Conservation (phyloP, 345 rosid genomes). For the Trapa incisa region DNA sequence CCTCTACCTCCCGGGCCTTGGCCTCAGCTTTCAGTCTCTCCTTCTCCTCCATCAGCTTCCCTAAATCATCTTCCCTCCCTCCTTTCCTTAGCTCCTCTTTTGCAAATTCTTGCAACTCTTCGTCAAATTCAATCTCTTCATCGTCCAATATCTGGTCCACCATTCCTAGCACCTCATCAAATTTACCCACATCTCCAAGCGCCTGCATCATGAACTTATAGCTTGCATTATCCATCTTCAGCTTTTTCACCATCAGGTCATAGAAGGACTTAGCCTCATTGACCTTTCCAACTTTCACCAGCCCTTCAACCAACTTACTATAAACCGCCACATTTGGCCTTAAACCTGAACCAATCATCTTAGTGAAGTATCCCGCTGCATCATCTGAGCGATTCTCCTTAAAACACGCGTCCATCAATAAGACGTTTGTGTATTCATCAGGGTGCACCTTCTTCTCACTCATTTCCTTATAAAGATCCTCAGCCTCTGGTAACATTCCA, state of each 20-base stretch:
- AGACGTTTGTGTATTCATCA: conserved; percentile 61
- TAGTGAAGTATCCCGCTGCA: conserved; percentile 63
- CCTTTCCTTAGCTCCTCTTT: conserved; percentile 54
- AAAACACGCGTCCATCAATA: conserved; percentile 76
- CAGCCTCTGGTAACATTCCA: conserved; percentile 61
- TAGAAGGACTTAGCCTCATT: conserved; percentile 67
- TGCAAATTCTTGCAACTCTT: conserved; percentile 67
- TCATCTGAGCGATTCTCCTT: conserved; percentile 46
- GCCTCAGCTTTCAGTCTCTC: conserved; percentile 82
- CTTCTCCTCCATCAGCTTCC: conserved; percentile 72
- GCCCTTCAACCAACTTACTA: conserved; percentile 48
- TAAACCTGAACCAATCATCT: conserved; percentile 58
- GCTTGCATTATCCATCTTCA: conserved; percentile 68
- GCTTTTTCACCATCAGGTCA: conserved; percentile 72
- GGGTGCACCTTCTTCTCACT: conserved; percentile 64
- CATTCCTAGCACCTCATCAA: conserved; percentile 67
- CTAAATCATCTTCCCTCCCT: conserved; percentile 67
- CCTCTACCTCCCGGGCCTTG: conserved; percentile 62
- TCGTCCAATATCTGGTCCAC: conserved; percentile 66
- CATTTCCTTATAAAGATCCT: conserved; percentile 67
- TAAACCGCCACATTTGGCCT: conserved; percentile 71
- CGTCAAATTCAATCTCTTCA: conserved; percentile 39
- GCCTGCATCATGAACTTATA: conserved; percentile 67
- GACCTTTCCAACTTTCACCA: conserved; percentile 52
- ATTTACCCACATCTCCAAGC: conserved; percentile 45